Evolutionary conservation across 495 filamentous ascomycete genomes (phyloP), one percentile per base, ranked within the genome.

Genomic region (Darksidea phi): DNA sequence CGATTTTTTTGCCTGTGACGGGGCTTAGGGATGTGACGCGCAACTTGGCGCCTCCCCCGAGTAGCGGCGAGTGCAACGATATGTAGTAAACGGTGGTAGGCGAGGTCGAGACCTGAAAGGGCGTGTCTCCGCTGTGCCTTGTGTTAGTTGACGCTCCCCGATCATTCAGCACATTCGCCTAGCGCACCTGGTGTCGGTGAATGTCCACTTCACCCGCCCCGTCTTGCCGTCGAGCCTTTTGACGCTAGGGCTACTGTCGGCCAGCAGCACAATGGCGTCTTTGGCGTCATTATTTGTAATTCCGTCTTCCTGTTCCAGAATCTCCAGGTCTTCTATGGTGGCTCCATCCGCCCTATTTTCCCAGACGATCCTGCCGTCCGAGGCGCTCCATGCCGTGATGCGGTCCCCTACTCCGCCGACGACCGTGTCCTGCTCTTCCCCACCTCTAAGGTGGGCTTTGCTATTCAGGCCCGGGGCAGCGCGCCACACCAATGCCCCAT

Each of bases 401-500:
- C 79, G 78, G 21, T 78, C 77, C 8, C 85, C 88, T 8, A 83
- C 73, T 1, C 87, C 91, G 57, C 86, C 86, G 5, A 89, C 80
- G 4, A 97, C 75, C 51, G 85, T 86, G 69, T 85, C 81, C 66
- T 86, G 82, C 11, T 87, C 88, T 62, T 93, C 88, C 10, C 82
- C 84, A 3, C 88, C 84, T 57, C 89, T 80, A 56, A 95, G 71
- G 47, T 89, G 81, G 26, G 83, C 82, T 18, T 71, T 56, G 24
- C 50, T 65, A 18, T 59, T 59, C 21, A 36, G 28, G 36, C 28
- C 20, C 1, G 63, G 66, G n/a, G 72, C 72, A 69, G 96, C 91
- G 38, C 94, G 81, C 94, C 94, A 99, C 8, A 97, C 79, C 18
- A 97, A 66, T 7, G 80, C 78, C 12, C 94, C 94, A 75, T 86